phyloP scores from a whole-genome alignment of 306 rosid genomes.

The Rosa chinensis region DNA sequence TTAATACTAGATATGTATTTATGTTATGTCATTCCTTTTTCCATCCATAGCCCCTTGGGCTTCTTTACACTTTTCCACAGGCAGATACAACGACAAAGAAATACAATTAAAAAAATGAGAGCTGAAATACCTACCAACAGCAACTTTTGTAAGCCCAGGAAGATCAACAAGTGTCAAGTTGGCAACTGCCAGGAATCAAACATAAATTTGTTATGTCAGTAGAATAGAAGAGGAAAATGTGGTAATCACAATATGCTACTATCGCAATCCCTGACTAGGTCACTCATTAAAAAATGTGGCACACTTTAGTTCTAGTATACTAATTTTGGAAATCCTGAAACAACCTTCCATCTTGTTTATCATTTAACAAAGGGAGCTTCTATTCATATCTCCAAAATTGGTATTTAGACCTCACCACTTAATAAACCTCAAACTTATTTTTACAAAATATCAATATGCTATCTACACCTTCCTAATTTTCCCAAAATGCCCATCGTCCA shows the following conservation, averaged over 20 bases:
- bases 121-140: slow-evolving; percentile 66
- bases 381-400: too few species aligned
- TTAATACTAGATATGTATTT: not conserved
- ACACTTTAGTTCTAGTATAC: not conserved
- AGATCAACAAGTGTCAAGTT: slow-evolving; percentile 94
- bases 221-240: slow-evolving; percentile 7
- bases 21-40: not conserved
- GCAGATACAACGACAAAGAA: not conserved
- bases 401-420: too few species aligned
- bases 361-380: too few species aligned
- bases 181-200: slow-evolving; percentile 69
- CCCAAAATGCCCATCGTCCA: too few species aligned
- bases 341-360: not conserved
- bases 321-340: not conserved
- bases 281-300: not conserved
- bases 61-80: not conserved
- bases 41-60: not conserved
- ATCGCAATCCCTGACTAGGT: not conserved
- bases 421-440: too few species aligned
- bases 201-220: not conserved
- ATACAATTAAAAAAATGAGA: not conserved
- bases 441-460: too few species aligned
- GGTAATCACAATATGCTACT: not conserved
- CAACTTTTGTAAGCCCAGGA: slow-evolving; percentile 96
- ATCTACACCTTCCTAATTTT: too few species aligned